phyloP scores from a whole-genome alignment of 2,329 filamentous ascomycete species.

The Aureobasidium mangrovei region DNA sequence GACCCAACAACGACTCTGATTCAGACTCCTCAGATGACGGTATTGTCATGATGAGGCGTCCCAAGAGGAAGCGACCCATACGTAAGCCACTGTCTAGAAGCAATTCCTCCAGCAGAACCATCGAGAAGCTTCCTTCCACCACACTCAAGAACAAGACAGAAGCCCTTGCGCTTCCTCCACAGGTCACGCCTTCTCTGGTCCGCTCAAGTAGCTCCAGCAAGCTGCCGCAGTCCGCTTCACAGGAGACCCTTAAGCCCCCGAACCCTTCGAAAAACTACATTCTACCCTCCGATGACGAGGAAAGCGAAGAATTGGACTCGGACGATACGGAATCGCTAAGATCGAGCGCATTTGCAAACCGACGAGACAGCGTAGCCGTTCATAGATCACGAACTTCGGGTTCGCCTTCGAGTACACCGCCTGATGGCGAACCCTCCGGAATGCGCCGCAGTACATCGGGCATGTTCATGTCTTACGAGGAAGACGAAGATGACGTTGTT shows the following conservation, averaged over 20 bases:
- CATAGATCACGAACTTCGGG: conserved; percentile 17
- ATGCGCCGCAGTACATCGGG: conserved; percentile 74
- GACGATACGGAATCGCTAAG: conserved; percentile 37
- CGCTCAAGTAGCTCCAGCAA: conserved; percentile 30
- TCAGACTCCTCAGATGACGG: conserved; percentile 54
- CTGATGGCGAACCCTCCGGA: conserved; percentile 40
- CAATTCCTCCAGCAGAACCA: conserved; percentile 63
- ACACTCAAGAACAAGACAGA: conserved; percentile 78
- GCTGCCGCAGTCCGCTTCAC: conserved; percentile 66
- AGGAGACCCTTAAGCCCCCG: conserved; percentile 69
- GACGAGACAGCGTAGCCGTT: conserved; percentile 30
- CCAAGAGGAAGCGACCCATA: conserved; percentile 42
- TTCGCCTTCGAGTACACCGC: conserved; percentile 37
- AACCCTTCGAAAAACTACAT: conserved; percentile 58
- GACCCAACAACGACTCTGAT: conserved; percentile 40
- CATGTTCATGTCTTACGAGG: conserved; percentile 85
- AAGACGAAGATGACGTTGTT: conserved; percentile 54
- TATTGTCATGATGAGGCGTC: conserved; percentile 72
- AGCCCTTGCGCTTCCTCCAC: conserved; percentile 54
- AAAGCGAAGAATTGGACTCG: conserved; percentile 45
- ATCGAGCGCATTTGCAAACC: conserved; percentile 27
- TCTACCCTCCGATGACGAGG: conserved; percentile 37
- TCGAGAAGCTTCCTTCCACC: conserved; percentile 79
- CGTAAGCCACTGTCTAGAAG: conserved; percentile 41
- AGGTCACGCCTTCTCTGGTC: conserved; percentile 31